phyloP scores from a whole-genome alignment of 495 filamentous ascomycete species.

The Trichocladium uniseriatum region DNA sequence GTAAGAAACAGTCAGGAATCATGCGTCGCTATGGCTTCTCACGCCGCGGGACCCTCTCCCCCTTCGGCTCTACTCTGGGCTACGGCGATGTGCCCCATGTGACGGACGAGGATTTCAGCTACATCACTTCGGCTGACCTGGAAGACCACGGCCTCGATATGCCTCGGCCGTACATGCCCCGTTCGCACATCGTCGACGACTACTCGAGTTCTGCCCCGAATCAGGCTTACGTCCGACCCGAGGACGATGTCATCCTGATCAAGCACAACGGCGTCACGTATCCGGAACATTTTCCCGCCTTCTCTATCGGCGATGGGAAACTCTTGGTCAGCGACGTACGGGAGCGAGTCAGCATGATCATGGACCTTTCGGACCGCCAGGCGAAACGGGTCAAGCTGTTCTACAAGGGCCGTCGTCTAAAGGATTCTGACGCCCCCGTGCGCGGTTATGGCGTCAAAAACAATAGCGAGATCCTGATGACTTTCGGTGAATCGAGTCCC shows the following conservation, averaged over 20 bases:
- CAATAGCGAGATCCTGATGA: conserved; percentile 57
- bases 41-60: conserved; percentile 43
- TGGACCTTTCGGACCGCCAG: conserved; percentile 50
- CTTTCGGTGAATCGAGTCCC: conserved; percentile 43
- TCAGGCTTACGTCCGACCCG: conserved; percentile 29
- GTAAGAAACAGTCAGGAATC: conserved; percentile 20
- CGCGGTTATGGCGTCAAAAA: conserved; percentile 70
- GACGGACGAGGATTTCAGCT: conserved; percentile 69
- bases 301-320: conserved; percentile 69
- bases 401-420: conserved; percentile 73
- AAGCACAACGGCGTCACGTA: conserved; percentile 63
- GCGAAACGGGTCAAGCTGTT: conserved; percentile 54
- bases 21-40: conserved; percentile 60
- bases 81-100: conserved; percentile 47
- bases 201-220: conserved; percentile 19
- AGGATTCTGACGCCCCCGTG: conserved; percentile 54
- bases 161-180: conserved; percentile 30
- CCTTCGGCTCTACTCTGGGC: conserved; percentile 36
- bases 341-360: conserved; percentile 52
- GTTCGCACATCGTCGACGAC: conserved; percentile 25
- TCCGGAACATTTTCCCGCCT: conserved; percentile 69
- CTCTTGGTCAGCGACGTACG: conserved; percentile 60
- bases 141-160: conserved; percentile 28
- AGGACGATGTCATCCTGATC: conserved; percentile 71
- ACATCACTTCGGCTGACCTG: conserved; percentile 66